A percentile compares a stretch with the other conserved stretches of the same genome.
These are phyloP conservation scores for Zygnema cylindricum DNA, from an alignment of 139 green algal genomes.

Conservation along the genomic window DNA sequence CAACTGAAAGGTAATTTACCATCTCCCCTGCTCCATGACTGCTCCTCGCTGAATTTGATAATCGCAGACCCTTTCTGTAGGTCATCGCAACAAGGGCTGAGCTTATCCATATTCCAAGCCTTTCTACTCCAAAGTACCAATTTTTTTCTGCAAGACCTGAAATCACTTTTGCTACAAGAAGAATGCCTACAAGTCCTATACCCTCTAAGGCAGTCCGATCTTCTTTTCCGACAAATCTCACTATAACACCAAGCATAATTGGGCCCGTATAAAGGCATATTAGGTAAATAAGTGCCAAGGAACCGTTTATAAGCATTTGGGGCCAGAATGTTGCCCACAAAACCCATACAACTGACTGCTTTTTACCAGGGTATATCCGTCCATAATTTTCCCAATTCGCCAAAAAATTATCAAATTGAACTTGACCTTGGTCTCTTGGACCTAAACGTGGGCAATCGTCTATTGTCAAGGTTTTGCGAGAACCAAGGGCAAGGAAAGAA, in stretches of 20 bases:
- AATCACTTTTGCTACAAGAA: background rate
- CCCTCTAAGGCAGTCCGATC: background rate
- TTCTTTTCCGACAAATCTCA: background rate
- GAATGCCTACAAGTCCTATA: background rate
- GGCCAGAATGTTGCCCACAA: background rate
- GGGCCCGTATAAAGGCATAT: background rate
- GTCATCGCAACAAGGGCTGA: slow-evolving; percentile 5
- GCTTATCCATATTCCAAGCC: background rate
- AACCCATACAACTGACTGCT: background rate
- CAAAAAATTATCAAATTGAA: background rate
- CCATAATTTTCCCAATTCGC: background rate
- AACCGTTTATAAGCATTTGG: background rate
- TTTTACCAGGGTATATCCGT: background rate
- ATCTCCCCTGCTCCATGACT: slow-evolving; percentile 17
- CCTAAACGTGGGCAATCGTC: background rate
- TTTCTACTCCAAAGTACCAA: background rate
- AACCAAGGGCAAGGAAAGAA: background rate
- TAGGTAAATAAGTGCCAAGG: background rate
- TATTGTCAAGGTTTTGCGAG: background rate
- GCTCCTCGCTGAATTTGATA: slow-evolving; percentile 23
- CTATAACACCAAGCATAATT: background rate
- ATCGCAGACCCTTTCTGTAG: slow-evolving; percentile 9
- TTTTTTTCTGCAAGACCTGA: background rate
- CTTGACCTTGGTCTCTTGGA: background rate
- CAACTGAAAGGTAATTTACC: slow-evolving; percentile 38